phyloP scores from a whole-genome alignment of 108 stramenopile species.

The Heterococcus sp. region DNA sequence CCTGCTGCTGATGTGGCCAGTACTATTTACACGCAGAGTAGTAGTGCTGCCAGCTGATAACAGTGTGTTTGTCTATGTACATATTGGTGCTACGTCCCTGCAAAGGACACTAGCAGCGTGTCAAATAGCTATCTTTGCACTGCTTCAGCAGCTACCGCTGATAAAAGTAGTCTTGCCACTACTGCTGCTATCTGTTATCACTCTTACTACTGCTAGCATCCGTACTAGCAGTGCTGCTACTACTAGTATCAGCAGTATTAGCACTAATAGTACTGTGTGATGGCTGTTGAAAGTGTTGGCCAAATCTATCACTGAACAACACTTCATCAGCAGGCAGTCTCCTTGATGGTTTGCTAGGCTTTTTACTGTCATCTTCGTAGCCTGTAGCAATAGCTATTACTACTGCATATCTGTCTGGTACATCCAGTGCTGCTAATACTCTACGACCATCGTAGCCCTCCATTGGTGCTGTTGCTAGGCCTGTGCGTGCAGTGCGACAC shows the following conservation, averaged over 20 bases:
- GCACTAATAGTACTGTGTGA: too few species aligned
- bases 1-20: too few species aligned
- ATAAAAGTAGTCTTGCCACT: background rate
- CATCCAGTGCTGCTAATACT: slow-evolving; percentile 9
- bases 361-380: slow-evolving; percentile 1
- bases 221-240: background rate
- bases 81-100: too few species aligned
- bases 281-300: background rate
- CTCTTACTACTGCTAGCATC: background rate
- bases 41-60: too few species aligned
- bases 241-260: slow-evolving; percentile 7
- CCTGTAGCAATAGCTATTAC: slow-evolving; percentile 21
- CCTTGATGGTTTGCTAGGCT: slow-evolving; percentile 4
- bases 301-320: slow-evolving; percentile 25
- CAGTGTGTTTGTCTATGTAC: too few species aligned
- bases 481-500: too few species aligned
- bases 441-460: slow-evolving; percentile 36
- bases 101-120: too few species aligned
- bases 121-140: too few species aligned
- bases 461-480: slow-evolving; percentile 28
- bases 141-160: background rate
- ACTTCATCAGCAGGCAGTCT: slow-evolving; percentile 31
- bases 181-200: background rate
- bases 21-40: too few species aligned
- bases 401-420: slow-evolving; percentile 15